These are phyloP conservation scores for Scalesia atractyloides DNA, from an alignment of 129 eudicot genomes.

Conservation along the genomic window DNA sequence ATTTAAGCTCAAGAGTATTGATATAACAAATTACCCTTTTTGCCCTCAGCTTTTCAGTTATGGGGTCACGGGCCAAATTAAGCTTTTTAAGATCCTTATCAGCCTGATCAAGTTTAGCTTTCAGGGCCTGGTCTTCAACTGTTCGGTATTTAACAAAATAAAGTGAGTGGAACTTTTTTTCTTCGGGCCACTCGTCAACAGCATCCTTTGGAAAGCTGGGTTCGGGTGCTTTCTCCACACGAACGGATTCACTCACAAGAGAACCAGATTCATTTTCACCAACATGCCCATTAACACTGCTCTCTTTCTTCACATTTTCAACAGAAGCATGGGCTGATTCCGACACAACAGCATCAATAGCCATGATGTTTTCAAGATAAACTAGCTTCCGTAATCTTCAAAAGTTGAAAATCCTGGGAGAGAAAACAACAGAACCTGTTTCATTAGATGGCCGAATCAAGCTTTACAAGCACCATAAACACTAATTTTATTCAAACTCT, in stretches of 20 bases:
- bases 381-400: slow-evolving; percentile 7
- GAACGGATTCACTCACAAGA: not conserved
- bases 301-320: slow-evolving; percentile 37
- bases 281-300: not conserved
- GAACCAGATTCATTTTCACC: slow-evolving; percentile 29
- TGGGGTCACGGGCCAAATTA: slow-evolving; percentile 45
- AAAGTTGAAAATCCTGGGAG: slow-evolving; percentile 40
- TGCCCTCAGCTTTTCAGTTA: slow-evolving; percentile 50
- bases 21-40: slow-evolving; percentile 44
- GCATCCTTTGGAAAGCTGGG: slow-evolving; percentile 62
- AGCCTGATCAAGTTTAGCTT: slow-evolving; percentile 54
- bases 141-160: slow-evolving; percentile 58
- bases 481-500: too few relatives aligned
- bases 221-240: slow-evolving; percentile 45
- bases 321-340: slow-evolving; percentile 43
- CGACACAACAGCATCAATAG: slow-evolving; percentile 48
- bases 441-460: not conserved
- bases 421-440: slow-evolving; percentile 8
- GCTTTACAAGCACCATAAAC: slow-evolving; percentile 17
- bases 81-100: slow-evolving; percentile 64
- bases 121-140: slow-evolving; percentile 64
- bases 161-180: slow-evolving; percentile 54
- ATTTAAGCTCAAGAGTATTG: not conserved
- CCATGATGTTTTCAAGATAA: slow-evolving; percentile 38
- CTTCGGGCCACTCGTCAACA: slow-evolving; percentile 84